phyloP scores from a whole-genome alignment of 257 asterid species.

The Ajuga chamaepitys region DNA sequence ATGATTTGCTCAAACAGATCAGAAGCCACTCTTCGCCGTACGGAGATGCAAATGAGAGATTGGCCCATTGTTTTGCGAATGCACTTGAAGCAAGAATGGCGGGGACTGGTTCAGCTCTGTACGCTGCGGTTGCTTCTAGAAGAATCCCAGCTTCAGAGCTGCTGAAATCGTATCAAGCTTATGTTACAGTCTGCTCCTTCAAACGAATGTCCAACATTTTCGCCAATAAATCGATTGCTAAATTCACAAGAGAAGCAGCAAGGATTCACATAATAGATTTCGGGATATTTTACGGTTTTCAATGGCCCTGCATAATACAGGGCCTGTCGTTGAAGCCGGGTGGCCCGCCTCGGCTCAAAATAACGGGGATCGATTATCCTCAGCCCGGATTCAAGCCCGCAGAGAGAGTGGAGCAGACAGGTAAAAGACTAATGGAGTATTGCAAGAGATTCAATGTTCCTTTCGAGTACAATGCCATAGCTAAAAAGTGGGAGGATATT shows the following conservation, averaged over 20 bases:
- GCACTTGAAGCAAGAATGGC: slow-evolving; percentile 56
- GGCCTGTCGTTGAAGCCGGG: slow-evolving; percentile 51
- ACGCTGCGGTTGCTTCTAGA: slow-evolving; percentile 22
- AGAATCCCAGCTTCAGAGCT: slow-evolving; percentile 30
- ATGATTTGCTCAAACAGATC: slow-evolving; percentile 25
- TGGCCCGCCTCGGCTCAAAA: slow-evolving; percentile 46
- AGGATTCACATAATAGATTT: slow-evolving; percentile 58
- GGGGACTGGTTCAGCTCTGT: slow-evolving; percentile 42
- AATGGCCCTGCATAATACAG: slow-evolving; percentile 77
- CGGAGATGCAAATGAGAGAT: slow-evolving; percentile 47
- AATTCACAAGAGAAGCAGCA: slow-evolving; percentile 7
- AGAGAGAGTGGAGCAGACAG: slow-evolving; percentile 55
- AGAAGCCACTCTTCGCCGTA: slow-evolving; percentile 35
- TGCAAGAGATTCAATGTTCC: slow-evolving; percentile 47
- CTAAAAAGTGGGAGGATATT: slow-evolving; percentile 55
- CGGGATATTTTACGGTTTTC: slow-evolving; percentile 60
- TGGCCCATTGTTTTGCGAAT: slow-evolving; percentile 51
- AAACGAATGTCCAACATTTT: slow-evolving; percentile 50
- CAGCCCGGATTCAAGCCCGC: slow-evolving; percentile 59
- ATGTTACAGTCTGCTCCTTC: slow-evolving; percentile 47
- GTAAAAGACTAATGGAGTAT: slow-evolving; percentile 31
- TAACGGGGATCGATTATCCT: slow-evolving; percentile 67
- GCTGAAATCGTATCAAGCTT: slow-evolving; percentile 36
- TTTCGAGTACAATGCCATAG: slow-evolving; percentile 48
- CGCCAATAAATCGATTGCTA: slow-evolving; percentile 47